Percentiles rank a stretch among this genome's conserved stretches.
These are phyloP conservation scores for Tanozyma kutaoensis DNA, from an alignment of 805 yeast genomes.

Conservation along the genomic window DNA sequence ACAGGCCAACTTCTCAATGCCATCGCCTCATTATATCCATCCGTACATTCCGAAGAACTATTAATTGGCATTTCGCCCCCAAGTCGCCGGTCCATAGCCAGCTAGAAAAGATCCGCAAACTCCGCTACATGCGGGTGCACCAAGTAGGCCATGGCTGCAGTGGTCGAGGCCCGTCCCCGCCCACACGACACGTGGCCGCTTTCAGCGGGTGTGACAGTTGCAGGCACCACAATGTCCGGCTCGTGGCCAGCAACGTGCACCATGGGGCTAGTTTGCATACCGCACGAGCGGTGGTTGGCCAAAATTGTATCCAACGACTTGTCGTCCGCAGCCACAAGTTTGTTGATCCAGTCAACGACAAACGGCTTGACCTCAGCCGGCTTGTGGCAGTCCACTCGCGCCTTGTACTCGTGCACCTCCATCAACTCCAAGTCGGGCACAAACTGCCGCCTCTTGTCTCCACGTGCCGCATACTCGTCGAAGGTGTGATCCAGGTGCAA, in stretches of 20 bases:
- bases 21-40: no score
- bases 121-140: neutral
- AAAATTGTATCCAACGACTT: slow-evolving; percentile 29
- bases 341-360: slow-evolving; percentile 52
- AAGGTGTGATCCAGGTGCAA: slow-evolving; percentile 7
- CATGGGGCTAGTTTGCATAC: slow-evolving; percentile 7
- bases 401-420: slow-evolving; percentile 4
- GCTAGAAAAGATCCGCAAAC: neutral
- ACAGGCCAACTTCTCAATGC: no score
- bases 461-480: no score
- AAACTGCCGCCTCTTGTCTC: slow-evolving; percentile 8
- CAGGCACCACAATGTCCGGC: neutral
- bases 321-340: slow-evolving; percentile 37
- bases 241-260: slow-evolving; percentile 4
- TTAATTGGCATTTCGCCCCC: no score
- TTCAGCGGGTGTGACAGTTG: neutral
- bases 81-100: no score
- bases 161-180: slow-evolving; percentile 1
- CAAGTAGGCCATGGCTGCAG: slow-evolving; percentile 4
- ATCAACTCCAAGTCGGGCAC: slow-evolving; percentile 8
- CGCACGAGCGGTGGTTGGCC: slow-evolving; percentile 16
- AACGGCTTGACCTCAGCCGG: slow-evolving; percentile 8
- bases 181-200: slow-evolving; percentile 1
- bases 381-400: slow-evolving; percentile 3
- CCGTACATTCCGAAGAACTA: no score